Percentiles rank a stretch among this genome's conserved stretches.
Conservation (phyloP, 441 rosid genomes). For the Adansonia grandidieri region DNA sequence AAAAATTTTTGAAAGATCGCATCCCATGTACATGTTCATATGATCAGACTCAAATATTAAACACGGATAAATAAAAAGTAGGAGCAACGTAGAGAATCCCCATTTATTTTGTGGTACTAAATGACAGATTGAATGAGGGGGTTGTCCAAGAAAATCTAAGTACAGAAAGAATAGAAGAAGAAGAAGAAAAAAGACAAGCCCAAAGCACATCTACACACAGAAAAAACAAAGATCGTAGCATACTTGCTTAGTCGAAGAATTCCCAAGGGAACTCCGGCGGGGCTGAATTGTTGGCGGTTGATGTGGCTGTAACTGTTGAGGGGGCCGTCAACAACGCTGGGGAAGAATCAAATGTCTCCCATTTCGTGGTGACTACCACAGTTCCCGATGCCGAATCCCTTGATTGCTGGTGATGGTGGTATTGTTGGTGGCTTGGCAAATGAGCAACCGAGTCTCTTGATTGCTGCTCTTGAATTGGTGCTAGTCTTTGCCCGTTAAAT, state of each 20-base stretch:
- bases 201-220: too few species aligned
- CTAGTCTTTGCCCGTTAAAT: constrained; percentile 38
- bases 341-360: constrained; percentile 83
- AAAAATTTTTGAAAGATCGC: too few species aligned
- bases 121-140: too few species aligned
- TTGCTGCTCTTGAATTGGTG: constrained; percentile 48
- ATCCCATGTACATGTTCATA: too few species aligned
- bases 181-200: not conserved
- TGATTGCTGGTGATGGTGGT: constrained; percentile 39
- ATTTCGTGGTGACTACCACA: constrained; percentile 73
- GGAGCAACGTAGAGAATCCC: too few species aligned
- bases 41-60: too few species aligned
- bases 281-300: constrained; percentile 40
- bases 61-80: too few species aligned
- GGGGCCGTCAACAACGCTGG: constrained; percentile 46
- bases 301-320: constrained; percentile 35
- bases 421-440: constrained; percentile 41
- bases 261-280: constrained; percentile 62
- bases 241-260: too few species aligned
- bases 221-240: too few species aligned
- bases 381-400: constrained; percentile 40
- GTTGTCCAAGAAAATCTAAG: too few species aligned
- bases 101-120: not conserved
- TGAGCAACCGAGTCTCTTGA: constrained; percentile 44
- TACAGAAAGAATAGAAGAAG: too few species aligned